phyloP scores from a whole-genome alignment of 2,329 filamentous ascomycete genomes.

The Trichoderma sp. region DNA sequence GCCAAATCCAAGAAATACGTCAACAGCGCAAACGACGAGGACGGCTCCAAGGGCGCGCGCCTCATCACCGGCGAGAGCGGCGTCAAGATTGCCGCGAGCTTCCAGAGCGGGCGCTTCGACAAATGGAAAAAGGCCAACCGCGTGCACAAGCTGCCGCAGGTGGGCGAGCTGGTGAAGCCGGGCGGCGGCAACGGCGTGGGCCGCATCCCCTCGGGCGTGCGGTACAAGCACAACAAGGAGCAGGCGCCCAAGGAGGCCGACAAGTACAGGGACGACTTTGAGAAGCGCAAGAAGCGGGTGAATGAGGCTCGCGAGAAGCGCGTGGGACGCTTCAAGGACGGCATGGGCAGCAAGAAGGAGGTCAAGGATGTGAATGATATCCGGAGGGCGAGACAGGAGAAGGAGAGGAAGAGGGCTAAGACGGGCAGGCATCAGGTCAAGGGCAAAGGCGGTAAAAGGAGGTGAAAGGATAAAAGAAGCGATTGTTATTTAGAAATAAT shows the following conservation, averaged over 20 bases:
- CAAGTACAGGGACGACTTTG: conserved; percentile 87
- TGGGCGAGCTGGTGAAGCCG: conserved; percentile 75
- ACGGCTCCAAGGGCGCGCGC: conserved; percentile 72
- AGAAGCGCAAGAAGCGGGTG: conserved; percentile 86
- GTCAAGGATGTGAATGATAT: conserved; percentile 83
- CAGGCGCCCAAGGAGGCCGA: conserved; percentile 91
- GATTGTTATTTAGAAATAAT: neutral
- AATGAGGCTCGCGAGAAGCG: conserved; percentile 84
- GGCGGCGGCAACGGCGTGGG: conserved; percentile 20
- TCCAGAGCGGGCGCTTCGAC: conserved; percentile 92
- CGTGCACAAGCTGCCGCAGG: conserved; percentile 73
- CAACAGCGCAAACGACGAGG: conserved; percentile 85
- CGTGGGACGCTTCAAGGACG: conserved; percentile 71
- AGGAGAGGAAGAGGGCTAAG: conserved; percentile 79
- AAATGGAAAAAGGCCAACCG: conserved; percentile 87
- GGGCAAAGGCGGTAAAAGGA: conserved; percentile 44
- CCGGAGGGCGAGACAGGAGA: conserved; percentile 74
- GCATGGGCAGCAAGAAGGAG: conserved; percentile 72
- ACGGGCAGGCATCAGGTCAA: conserved; percentile 74
- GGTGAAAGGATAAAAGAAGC: neutral
- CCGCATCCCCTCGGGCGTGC: conserved; percentile 41
- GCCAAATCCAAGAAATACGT: conserved; percentile 97
- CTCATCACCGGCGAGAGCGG: conserved; percentile 89
- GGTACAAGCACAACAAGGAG: conserved; percentile 85
- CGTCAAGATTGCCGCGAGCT: conserved; percentile 91